Percentiles rank a stretch among this genome's conserved stretches.
Conservation (phyloP, 2,329 filamentous ascomycete genomes). For the Trichoderma simmonsii region DNA sequence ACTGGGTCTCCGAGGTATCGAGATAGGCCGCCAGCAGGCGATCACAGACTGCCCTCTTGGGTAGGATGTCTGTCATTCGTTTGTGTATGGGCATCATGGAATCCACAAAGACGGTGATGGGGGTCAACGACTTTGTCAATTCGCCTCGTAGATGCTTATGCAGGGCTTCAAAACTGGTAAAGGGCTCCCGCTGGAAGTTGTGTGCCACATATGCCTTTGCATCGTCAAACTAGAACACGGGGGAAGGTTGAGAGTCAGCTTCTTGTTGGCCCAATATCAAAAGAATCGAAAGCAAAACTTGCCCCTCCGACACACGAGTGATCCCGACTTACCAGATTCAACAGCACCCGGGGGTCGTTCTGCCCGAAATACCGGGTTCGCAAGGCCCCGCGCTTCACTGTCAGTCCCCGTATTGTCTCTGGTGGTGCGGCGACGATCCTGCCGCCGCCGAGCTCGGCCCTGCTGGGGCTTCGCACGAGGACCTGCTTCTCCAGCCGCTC, state of each 20-base stretch:
- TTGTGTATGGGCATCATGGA: slow-evolving; percentile 57
- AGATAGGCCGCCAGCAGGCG: slow-evolving; percentile 49
- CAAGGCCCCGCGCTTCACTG: slow-evolving; percentile 45
- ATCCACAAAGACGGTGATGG: slow-evolving; percentile 56
- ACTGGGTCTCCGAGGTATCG: slow-evolving; percentile 50
- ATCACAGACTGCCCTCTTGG: slow-evolving; percentile 50
- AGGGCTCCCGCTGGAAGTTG: slow-evolving; percentile 40
- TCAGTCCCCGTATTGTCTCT: slow-evolving; percentile 48
- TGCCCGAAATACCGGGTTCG: slow-evolving; percentile 53
- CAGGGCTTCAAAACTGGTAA: slow-evolving; percentile 45
- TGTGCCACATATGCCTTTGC: slow-evolving; percentile 47
- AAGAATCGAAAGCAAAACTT: background rate
- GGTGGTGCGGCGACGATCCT: slow-evolving; percentile 38
- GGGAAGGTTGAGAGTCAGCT: background rate
- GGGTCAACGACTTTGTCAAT: slow-evolving; percentile 44
- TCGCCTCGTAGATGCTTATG: slow-evolving; percentile 48
- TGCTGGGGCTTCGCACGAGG: slow-evolving; percentile 40
- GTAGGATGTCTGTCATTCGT: slow-evolving; percentile 56
- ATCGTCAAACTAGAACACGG: slow-evolving; percentile 46
- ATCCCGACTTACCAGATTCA: slow-evolving; percentile 47
- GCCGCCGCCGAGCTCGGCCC: slow-evolving; percentile 35
- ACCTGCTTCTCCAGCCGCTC: slow-evolving; percentile 54
- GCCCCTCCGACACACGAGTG: background rate
- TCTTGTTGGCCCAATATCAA: slow-evolving; percentile 11
- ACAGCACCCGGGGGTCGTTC: slow-evolving; percentile 49